Conservation (phyloP, 179 eudicot species). For the Actinidia polygama region DNA sequence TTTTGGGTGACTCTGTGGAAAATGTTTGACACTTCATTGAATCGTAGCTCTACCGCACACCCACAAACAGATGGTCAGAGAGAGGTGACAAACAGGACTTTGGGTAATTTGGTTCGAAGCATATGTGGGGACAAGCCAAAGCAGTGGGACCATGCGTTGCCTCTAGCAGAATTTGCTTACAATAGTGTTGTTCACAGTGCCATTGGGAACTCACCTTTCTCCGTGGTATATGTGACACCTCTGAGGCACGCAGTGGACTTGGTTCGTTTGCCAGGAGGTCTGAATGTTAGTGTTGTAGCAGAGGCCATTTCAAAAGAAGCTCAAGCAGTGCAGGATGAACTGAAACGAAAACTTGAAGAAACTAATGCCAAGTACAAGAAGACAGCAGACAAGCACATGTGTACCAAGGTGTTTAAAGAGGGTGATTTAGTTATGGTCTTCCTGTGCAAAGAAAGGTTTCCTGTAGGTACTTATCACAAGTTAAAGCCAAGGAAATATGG, state of each 20-base stretch:
- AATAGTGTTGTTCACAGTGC: neutral
- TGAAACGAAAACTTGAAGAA: neutral
- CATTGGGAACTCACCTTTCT: neutral
- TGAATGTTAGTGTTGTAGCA: neutral
- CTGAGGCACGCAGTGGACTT: neutral
- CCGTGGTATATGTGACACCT: neutral
- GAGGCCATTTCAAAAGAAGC: neutral
- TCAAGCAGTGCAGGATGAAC: neutral
- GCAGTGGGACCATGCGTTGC: neutral
- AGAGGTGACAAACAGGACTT: neutral
- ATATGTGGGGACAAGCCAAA: neutral
- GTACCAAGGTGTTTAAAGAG: neutral
- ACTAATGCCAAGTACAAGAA: neutral
- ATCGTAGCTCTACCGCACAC: neutral
- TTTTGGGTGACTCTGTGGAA: conserved; percentile 3
- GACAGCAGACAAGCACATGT: neutral
- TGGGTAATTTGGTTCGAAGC: neutral
- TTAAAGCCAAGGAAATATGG: neutral
- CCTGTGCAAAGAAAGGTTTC: neutral
- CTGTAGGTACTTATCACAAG: neutral
- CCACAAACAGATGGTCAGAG: neutral
- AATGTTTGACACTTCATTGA: neutral
- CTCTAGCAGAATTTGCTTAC: neutral
- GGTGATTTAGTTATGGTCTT: neutral
- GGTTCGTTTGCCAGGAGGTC: neutral